phyloP scores from a whole-genome alignment of 345 rosid species.

The Raphanus raphanistrum region DNA sequence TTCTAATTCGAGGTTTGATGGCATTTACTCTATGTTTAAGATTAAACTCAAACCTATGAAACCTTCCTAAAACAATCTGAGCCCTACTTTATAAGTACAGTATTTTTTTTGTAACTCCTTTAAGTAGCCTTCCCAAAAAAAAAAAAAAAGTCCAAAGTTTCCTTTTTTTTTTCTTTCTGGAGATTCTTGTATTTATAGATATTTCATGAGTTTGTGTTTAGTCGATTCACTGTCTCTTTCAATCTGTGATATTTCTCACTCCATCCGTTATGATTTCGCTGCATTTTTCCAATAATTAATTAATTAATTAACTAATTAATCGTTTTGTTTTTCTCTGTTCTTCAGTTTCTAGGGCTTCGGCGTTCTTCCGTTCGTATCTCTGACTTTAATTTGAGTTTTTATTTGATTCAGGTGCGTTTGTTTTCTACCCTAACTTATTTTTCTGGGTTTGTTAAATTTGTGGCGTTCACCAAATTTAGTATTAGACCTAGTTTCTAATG shows the following conservation, averaged over 20 bases:
- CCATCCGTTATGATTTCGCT: slow-evolving; percentile 20
- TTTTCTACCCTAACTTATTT: background rate
- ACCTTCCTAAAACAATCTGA: slow-evolving; percentile 18
- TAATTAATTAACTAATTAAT: slow-evolving; percentile 1
- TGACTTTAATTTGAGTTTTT: background rate
- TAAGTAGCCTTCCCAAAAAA: background rate
- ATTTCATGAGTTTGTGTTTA: background rate
- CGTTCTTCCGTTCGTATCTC: background rate
- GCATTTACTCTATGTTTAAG: background rate
- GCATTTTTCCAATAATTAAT: background rate
- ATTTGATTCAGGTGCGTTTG: slow-evolving; percentile 2
- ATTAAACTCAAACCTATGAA: background rate
- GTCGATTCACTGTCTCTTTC: background rate
- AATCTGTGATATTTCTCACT: background rate
- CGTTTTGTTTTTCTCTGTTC: background rate
- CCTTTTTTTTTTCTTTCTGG: background rate
- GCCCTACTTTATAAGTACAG: too few species aligned
- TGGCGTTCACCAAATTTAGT: background rate
- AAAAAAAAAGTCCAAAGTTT: too few species aligned
- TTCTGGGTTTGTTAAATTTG: slow-evolving; percentile 2
- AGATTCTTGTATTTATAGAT: background rate
- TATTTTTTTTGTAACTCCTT: too few species aligned
- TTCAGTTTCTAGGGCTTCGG: slow-evolving; percentile 35
- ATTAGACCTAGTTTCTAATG: background rate
- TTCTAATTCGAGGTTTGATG: slow-evolving; percentile 11